Conservation (phyloP, 495 filamentous ascomycete genomes). For the Haplographium delicatum region DNA sequence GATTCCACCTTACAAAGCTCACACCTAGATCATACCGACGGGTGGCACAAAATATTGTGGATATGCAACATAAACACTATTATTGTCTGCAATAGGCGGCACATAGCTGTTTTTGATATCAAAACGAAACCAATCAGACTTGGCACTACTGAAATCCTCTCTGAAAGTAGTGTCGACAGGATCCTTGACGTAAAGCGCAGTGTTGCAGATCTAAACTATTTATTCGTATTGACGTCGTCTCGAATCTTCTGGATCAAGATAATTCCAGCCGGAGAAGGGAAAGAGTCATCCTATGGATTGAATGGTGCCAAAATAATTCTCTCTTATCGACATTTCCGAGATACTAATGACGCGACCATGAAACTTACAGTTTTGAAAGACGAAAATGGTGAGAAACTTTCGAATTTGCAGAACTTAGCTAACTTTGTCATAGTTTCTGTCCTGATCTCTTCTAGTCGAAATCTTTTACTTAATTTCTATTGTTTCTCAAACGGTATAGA, state of each 20-base stretch:
- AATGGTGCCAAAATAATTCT: slow-evolving; percentile 18
- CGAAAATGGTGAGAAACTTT: slow-evolving; percentile 11
- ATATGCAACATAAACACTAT: slow-evolving; percentile 38
- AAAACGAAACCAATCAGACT: slow-evolving; percentile 21
- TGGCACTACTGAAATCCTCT: slow-evolving; percentile 33
- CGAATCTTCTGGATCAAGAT: slow-evolving; percentile 33
- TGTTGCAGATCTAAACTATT: slow-evolving; percentile 38
- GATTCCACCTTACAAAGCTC: slow-evolving; percentile 18
- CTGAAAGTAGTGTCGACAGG: slow-evolving; percentile 28
- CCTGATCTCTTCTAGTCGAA: slow-evolving; percentile 13
- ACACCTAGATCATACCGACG: slow-evolving; percentile 30
- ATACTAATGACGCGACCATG: slow-evolving; percentile 31
- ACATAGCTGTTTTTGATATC: slow-evolving; percentile 30
- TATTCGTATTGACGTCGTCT: slow-evolving; percentile 52
- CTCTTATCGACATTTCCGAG: slow-evolving; percentile 43
- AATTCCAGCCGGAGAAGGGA: slow-evolving; percentile 15
- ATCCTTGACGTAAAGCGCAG: slow-evolving; percentile 51
- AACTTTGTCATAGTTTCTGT: slow-evolving; percentile 16
- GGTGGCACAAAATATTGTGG: slow-evolving; percentile 51
- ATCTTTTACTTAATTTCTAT: slow-evolving; percentile 20
- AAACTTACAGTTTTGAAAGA: slow-evolving; percentile 21
- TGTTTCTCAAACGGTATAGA: slow-evolving; percentile 7
- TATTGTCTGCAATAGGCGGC: slow-evolving; percentile 40
- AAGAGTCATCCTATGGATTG: neutral
- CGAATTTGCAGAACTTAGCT: slow-evolving; percentile 3